Evolutionary conservation across 139 green algal species (phyloP).

Genomic region (Chlamydomonas incerta): DNA sequence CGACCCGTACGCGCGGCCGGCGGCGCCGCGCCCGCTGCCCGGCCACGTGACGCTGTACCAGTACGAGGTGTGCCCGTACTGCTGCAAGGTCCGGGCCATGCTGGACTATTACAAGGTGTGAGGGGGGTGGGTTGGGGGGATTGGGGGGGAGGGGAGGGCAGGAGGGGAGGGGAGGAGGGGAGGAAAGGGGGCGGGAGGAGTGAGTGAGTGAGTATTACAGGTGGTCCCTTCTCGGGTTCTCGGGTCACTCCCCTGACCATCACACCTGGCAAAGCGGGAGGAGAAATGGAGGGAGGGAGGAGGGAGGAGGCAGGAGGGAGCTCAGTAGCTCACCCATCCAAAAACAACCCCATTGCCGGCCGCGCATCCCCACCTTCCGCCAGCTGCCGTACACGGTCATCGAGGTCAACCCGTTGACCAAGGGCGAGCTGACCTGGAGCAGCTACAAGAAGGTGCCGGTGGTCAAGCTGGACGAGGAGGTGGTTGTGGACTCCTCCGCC

Average conservation of each 20-base stretch:
- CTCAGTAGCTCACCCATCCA: no score
- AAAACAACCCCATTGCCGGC: no score
- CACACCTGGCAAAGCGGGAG: no score
- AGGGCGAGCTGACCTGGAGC: constrained; percentile 92
- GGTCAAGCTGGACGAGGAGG: constrained; percentile 80
- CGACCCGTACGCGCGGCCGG: constrained; percentile 52
- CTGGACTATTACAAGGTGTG: constrained; percentile 93
- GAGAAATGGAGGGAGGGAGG: no score
- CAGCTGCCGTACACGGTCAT: constrained; percentile 93
- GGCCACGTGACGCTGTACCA: constrained; percentile 84
- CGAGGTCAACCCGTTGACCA: constrained; percentile 97
- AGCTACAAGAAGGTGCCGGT: constrained; percentile 90
- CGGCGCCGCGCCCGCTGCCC: constrained; percentile 41
- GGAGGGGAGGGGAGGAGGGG: no score
- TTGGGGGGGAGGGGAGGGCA: neutral
- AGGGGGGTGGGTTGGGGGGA: neutral
- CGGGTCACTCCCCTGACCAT: no score
- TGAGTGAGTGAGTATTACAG: no score
- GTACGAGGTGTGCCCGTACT: constrained; percentile 98
- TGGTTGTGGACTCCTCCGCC: constrained; percentile 85
- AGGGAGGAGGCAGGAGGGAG: no score
- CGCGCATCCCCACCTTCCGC: no score
- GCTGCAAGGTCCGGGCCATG: constrained; percentile 97
- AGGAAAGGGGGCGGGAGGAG: no score
- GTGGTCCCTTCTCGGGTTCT: no score